phyloP scores from a whole-genome alignment of 495 filamentous ascomycete species.

The Emericellopsis terricola region DNA sequence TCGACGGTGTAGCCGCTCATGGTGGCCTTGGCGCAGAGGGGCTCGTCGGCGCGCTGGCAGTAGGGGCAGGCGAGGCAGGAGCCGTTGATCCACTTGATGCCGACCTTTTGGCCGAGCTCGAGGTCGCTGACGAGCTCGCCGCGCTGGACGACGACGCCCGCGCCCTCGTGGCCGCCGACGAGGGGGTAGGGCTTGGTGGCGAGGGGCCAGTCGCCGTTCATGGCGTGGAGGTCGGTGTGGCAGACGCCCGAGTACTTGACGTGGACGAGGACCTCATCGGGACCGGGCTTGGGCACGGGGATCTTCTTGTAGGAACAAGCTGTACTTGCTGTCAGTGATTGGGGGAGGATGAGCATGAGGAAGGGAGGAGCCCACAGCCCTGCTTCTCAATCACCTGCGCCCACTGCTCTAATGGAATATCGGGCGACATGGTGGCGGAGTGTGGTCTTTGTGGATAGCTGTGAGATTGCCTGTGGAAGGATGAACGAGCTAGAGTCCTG shows the following conservation, averaged over 20 bases:
- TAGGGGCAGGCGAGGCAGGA: constrained; percentile 62
- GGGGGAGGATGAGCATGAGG: constrained; percentile 12
- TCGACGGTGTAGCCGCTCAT: constrained; percentile 86
- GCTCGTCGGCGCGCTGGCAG: constrained; percentile 52
- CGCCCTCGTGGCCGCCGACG: constrained; percentile 91
- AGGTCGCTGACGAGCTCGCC: constrained; percentile 56
- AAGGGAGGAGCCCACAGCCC: too few relatives aligned
- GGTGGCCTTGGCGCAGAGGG: constrained; percentile 51
- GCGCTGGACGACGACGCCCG: constrained; percentile 66
- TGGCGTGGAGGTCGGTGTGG: constrained; percentile 74
- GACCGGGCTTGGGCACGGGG: constrained; percentile 55
- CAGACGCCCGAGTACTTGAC: constrained; percentile 89
- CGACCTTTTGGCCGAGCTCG: constrained; percentile 63
- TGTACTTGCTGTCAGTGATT: constrained; percentile 4
- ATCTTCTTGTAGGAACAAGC: constrained; percentile 66
- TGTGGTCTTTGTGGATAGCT: neutral
- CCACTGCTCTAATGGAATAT: constrained; percentile 63
- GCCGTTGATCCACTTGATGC: constrained; percentile 86
- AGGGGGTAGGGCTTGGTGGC: constrained; percentile 50
- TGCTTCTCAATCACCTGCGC: constrained; percentile 70
- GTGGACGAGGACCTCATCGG: constrained; percentile 81
- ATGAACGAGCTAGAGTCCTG: too few relatives aligned
- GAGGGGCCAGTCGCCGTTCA: constrained; percentile 81
- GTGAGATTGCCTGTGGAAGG: neutral
- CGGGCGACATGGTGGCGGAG: constrained; percentile 11